phyloP scores from a whole-genome alignment of 108 stramenopile species.

The Tribonema minus region DNA sequence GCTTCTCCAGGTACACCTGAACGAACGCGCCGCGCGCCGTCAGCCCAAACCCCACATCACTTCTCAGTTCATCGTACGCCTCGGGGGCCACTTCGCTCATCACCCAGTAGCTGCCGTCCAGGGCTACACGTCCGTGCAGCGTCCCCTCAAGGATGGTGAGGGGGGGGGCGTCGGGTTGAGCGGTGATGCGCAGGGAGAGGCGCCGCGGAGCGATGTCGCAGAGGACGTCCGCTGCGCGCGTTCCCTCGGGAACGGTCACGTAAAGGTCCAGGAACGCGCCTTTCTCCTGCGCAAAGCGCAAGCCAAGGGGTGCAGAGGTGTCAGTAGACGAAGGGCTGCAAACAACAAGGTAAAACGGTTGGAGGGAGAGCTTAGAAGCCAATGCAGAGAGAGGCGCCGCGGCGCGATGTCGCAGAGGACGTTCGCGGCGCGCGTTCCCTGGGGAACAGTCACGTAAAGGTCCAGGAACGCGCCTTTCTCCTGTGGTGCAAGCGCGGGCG shows the following conservation, averaged over 20 bases:
- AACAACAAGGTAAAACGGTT: too few species aligned
- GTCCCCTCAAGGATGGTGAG: conserved; percentile 6
- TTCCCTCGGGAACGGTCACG: conserved; percentile 32
- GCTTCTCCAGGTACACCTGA: conserved; percentile 37
- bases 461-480: conserved; percentile 21
- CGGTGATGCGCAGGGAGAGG: conserved; percentile 1
- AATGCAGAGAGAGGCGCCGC: too few species aligned
- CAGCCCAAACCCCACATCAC: neutral
- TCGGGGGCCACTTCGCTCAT: conserved; percentile 31
- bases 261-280: conserved; percentile 23
- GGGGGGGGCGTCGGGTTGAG: neutral
- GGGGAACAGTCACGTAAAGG: conserved; percentile 32
- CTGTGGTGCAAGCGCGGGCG: neutral
- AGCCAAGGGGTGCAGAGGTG: too few species aligned
- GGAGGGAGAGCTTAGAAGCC: too few species aligned
- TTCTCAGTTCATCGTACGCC: neutral
- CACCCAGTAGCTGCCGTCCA: conserved; percentile 39
- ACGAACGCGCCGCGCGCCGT: conserved; percentile 13
- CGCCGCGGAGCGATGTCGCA: conserved; percentile 24
- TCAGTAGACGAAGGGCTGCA: too few species aligned
- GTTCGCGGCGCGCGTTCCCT: conserved; percentile 26
- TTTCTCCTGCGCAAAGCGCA: neutral
- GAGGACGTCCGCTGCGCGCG: conserved; percentile 12
- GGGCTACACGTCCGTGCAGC: conserved; percentile 14
- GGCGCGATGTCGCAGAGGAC: conserved; percentile 18